A percentile compares a stretch with the other conserved stretches of the same genome.
Evolutionary conservation across 208 protist genomes (phyloP).

Genomic region (Wallacemonas sp.): DNA sequence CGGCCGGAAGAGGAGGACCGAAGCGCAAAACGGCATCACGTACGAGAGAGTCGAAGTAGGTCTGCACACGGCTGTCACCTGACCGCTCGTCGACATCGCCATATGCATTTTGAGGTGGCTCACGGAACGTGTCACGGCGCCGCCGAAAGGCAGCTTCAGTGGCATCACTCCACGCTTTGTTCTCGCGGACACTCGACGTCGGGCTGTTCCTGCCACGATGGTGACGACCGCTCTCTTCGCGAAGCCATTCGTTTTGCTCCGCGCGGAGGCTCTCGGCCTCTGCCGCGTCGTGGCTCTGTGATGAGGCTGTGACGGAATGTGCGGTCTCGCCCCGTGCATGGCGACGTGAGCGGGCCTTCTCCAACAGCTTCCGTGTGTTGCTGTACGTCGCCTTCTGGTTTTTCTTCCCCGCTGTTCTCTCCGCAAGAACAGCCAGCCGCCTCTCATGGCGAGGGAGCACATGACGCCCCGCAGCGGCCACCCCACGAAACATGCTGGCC

Average conservation of each 20-base stretch:
- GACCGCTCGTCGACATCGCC: constrained; percentile 46
- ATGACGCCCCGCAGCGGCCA: not conserved
- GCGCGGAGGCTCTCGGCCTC: not conserved
- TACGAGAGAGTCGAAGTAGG: constrained; percentile 69
- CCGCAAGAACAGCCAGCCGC: constrained; percentile 28
- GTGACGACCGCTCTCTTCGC: not conserved
- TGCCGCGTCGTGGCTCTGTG: too few relatives aligned
- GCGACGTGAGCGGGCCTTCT: not conserved
- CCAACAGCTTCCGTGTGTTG: not conserved
- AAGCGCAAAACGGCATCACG: constrained; percentile 59
- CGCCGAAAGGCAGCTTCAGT: not conserved
- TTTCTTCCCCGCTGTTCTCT: constrained; percentile 14
- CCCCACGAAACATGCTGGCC: not conserved
- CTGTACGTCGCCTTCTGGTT: constrained; percentile 19
- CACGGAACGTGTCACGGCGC: not conserved
- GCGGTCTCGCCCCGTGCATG: too few relatives aligned
- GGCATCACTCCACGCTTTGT: not conserved
- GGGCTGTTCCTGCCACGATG: not conserved
- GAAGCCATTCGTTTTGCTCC: not conserved
- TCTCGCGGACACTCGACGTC: not conserved
- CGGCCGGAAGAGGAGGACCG: constrained; percentile 75
- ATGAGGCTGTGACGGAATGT: too few relatives aligned
- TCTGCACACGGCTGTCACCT: constrained; percentile 65
- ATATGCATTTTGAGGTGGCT: constrained; percentile 25
- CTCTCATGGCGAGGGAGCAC: constrained; percentile 20